Percentiles rank a stretch among this genome's conserved stretches.
phyloP scores from a whole-genome alignment of 805 yeast genomes.

The Saturnispora quitensis region DNA sequence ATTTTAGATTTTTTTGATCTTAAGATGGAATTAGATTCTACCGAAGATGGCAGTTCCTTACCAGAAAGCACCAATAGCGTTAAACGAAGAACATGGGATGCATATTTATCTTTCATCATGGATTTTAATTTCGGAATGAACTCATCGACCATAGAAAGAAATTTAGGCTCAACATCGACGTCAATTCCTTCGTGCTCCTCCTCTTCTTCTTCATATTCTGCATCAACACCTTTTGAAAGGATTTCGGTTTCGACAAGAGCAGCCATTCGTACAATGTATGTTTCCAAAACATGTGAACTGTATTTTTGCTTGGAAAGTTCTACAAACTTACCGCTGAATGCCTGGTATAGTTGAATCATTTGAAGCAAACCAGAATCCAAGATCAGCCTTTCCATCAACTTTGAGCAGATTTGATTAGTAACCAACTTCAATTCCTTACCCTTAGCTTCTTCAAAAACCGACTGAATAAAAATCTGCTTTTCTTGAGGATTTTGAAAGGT shows the following conservation, averaged over 20 bases:
- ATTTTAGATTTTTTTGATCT: conserved; percentile 78
- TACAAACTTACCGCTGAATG: conserved; percentile 67
- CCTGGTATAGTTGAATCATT: conserved; percentile 52
- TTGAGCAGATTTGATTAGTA: conserved; percentile 92
- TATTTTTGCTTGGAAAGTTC: conserved; percentile 78
- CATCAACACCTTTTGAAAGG: conserved; percentile 34
- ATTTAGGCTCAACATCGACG: conserved; percentile 56
- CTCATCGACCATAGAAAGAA: conserved; percentile 58
- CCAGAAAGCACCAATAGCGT: conserved; percentile 67
- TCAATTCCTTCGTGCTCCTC: conserved; percentile 30
- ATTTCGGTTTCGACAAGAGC: conserved; percentile 68
- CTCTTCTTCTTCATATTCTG: conserved; percentile 25
- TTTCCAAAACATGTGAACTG: conserved; percentile 89
- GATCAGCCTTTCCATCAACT: conserved; percentile 81
- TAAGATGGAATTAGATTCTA: conserved; percentile 57
- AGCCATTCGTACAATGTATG: conserved; percentile 68
- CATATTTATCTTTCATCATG: conserved; percentile 70
- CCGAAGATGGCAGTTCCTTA: conserved; percentile 64
- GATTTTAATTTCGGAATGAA: conserved; percentile 47
- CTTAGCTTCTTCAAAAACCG: conserved; percentile 75
- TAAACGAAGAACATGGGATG: conserved; percentile 78
- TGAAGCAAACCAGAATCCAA: conserved; percentile 55
- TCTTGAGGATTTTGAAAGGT: conserved; percentile 72
- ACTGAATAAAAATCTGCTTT: conserved; percentile 56
- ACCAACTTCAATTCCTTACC: conserved; percentile 90